Conservation (phyloP, 2,329 filamentous ascomycete species). For the Fusarium sp. region DNA sequence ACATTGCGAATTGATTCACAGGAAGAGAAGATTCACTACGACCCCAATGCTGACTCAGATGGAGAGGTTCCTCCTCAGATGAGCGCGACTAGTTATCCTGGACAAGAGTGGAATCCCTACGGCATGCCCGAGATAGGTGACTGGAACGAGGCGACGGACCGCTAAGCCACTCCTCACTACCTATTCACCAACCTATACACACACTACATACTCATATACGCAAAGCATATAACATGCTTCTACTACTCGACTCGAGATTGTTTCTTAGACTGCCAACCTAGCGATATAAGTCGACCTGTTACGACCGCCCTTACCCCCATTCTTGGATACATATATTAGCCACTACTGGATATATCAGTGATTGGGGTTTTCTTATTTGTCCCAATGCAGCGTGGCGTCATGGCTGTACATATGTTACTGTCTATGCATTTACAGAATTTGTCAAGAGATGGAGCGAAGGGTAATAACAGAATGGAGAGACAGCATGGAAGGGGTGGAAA, state of each 20-base stretch:
- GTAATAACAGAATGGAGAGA: constrained; percentile 13
- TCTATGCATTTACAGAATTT: constrained; percentile 5
- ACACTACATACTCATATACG: background rate
- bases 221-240: background rate
- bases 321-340: background rate
- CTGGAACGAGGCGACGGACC: constrained; percentile 31
- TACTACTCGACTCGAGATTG: background rate
- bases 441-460: constrained; percentile 2
- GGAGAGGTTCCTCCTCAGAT: constrained; percentile 59
- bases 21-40: constrained; percentile 63
- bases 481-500: constrained; percentile 9
- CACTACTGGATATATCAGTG: background rate
- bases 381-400: constrained; percentile 27
- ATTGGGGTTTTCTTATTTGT: background rate
- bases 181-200: background rate
- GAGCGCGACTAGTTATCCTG: constrained; percentile 74
- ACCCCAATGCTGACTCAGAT: constrained; percentile 48
- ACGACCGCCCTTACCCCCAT: background rate
- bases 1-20: constrained; percentile 54
- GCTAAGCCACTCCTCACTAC: background rate
- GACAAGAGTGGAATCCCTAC: constrained; percentile 75
- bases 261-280: background rate
- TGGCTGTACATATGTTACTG: constrained; percentile 6
- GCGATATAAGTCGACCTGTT: background rate
- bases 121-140: constrained; percentile 46